Evolutionary conservation across 2,329 filamentous ascomycete genomes (phyloP).

Genomic region (Venturia aucupariae): DNA sequence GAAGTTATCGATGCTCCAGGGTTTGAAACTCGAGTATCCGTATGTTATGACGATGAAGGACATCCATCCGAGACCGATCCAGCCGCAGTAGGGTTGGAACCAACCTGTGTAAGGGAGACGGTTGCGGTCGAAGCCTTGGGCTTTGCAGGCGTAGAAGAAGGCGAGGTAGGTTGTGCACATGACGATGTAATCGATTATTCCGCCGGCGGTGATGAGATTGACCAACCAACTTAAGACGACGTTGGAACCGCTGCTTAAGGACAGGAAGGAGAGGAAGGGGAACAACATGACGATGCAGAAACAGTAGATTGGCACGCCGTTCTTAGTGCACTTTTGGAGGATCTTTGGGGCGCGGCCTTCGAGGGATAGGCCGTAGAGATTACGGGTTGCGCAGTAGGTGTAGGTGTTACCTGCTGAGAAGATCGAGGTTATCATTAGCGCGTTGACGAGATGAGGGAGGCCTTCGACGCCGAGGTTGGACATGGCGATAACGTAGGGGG

Average conservation of each 20-base stretch:
- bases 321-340: conserved; percentile 14
- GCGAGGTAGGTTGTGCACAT: conserved; percentile 38
- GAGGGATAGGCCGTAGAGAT: conserved; percentile 14
- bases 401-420: conserved; percentile 43
- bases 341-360: conserved; percentile 16
- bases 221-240: conserved; percentile 46
- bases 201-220: conserved; percentile 42
- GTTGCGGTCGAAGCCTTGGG: conserved; percentile 38
- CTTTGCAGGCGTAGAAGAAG: conserved; percentile 37
- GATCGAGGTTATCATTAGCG: conserved; percentile 33
- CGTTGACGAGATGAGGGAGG: conserved; percentile 32
- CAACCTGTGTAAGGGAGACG: conserved; percentile 45
- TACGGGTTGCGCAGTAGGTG: conserved; percentile 36
- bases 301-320: conserved; percentile 15
- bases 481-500: conserved; percentile 35
- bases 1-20: conserved; percentile 12
- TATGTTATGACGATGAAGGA: conserved; percentile 19
- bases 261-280: conserved; percentile 37
- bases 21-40: conserved; percentile 14
- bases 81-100: conserved; percentile 47
- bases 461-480: conserved; percentile 34
- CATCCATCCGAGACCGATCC: conserved; percentile 15
- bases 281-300: conserved; percentile 14
- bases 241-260: conserved; percentile 40
- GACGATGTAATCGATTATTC: conserved; percentile 50